Conservation (phyloP, 2,329 filamentous ascomycete genomes). For the Penicillium frequentans region DNA sequence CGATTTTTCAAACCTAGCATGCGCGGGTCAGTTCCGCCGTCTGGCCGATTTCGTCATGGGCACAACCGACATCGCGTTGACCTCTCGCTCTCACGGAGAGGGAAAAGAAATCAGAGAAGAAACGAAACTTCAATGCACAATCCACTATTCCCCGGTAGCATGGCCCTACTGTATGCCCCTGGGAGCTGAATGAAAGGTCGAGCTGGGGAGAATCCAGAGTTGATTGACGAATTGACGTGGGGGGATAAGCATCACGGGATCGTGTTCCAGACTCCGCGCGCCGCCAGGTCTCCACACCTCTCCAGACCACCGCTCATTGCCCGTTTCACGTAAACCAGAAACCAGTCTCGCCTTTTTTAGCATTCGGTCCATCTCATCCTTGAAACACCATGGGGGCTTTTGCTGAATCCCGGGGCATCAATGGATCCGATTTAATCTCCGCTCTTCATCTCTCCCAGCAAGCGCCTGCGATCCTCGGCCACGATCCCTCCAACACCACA, state of each 20-base stretch:
- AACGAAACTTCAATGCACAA: background rate
- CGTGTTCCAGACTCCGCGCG: slow-evolving; percentile 6
- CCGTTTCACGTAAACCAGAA: background rate
- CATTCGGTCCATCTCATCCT: background rate
- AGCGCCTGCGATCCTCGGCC: slow-evolving; percentile 40
- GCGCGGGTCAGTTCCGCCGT: background rate
- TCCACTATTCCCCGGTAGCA: background rate
- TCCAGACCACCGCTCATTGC: background rate
- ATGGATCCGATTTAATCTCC: slow-evolving; percentile 48
- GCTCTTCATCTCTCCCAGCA: slow-evolving; percentile 45
- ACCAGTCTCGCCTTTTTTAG: background rate
- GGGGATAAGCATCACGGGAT: slow-evolving; percentile 27
- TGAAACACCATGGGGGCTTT: slow-evolving; percentile 13
- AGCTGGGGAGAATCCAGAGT: background rate
- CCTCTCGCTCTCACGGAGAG: background rate
- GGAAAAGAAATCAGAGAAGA: background rate
- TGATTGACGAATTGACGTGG: slow-evolving; percentile 5
- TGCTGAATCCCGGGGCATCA: slow-evolving; percentile 16
- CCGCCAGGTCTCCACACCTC: background rate
- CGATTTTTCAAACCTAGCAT: slow-evolving; percentile 92
- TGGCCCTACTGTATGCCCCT: background rate
- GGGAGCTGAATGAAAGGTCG: background rate
- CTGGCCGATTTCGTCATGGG: background rate
- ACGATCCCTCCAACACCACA: slow-evolving; percentile 50
- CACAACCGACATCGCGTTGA: background rate